phyloP scores from a whole-genome alignment of 1,284 basidiomycete species.

The Irpex lacteus region DNA sequence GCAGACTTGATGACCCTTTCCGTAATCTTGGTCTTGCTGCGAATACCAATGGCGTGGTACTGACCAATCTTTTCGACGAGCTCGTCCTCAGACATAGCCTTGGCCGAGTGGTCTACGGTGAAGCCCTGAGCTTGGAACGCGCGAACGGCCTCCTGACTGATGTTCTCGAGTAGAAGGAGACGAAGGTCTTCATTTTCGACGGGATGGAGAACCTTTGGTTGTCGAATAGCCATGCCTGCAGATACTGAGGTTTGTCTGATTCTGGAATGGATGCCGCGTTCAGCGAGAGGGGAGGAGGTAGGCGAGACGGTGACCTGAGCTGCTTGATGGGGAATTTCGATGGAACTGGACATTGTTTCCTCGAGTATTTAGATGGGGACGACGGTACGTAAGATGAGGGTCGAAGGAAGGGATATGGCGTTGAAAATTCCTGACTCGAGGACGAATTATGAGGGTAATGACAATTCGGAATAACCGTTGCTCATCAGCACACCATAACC shows the following conservation, averaged over 20 bases:
- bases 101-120: slow-evolving; percentile 88
- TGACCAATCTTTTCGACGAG: slow-evolving; percentile 83
- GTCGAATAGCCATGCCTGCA: slow-evolving; percentile 35
- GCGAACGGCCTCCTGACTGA: slow-evolving; percentile 87
- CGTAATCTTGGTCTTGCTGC: slow-evolving; percentile 97
- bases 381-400: neutral
- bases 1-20: slow-evolving; percentile 86
- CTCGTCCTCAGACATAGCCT: slow-evolving; percentile 90
- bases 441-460: neutral
- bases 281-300: slow-evolving; percentile 46
- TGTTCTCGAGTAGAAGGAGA: slow-evolving; percentile 92
- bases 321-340: slow-evolving; percentile 36
- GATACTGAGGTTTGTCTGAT: slow-evolving; percentile 23
- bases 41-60: slow-evolving; percentile 96
- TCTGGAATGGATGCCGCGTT: slow-evolving; percentile 35
- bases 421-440: neutral
- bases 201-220: slow-evolving; percentile 71
- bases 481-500: slow-evolving; percentile 14
- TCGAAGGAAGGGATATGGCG: neutral
- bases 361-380: neutral
- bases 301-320: slow-evolving; percentile 39
- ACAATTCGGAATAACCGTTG: slow-evolving; percentile 15
- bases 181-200: slow-evolving; percentile 73
- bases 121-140: slow-evolving; percentile 86
- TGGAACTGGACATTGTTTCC: slow-evolving; percentile 29